Base-by-base conservation (phyloP, 164 flowering plant species). In the Vitis labrusca region DNA sequence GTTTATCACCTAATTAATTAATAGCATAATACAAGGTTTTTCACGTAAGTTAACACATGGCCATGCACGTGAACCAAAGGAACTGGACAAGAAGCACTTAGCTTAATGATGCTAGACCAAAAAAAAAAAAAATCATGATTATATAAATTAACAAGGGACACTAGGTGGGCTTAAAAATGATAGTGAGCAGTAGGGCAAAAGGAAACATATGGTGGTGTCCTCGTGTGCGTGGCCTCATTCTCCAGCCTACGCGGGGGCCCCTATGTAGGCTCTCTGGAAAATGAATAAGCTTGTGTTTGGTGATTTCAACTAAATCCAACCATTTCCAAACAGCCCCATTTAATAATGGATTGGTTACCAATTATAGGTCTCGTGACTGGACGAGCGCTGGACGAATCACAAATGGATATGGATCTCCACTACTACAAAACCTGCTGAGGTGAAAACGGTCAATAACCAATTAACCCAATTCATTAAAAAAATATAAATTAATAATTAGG, bases 151-250 rank as follows among this genome's bases (percentile, higher is more conserved):
- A 37, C 44, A 37, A 37, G 44, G 44, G 44, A 37, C 47, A 32
- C 58, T 30, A 13, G n/a, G 50, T 49, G n/a, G 69, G 60, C 15
- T 16, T 11, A 14, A 52, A 6, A 66, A n/a, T 50, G 50, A 8
- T 32, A 61, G 8, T 6, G 19, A 61, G 37, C 8, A 61, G 19
- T 58, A 16, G n/a, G 70, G 11, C 27, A 37, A 8, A 9, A 15
- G 8, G 5, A 63, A 63, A 61, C 57, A 67, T 71, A 68, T 74
- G 81, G 73, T 53, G 54, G 29, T 63, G 70, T 74, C 73, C 78
- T 74, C 78, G 78, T 71, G 81, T 71, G 81, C 77, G 70, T 78
- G 81, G 76, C 73, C 59, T 65, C 70, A 79, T 79, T 68, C 68
- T 71, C 64, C 65, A 59, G 64, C 70, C 51, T 64, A 55, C 53